Percentiles rank a stretch among this genome's conserved stretches.
Evolutionary conservation across 805 yeast genomes (phyloP).

Genomic region (Starmerella bombicola): DNA sequence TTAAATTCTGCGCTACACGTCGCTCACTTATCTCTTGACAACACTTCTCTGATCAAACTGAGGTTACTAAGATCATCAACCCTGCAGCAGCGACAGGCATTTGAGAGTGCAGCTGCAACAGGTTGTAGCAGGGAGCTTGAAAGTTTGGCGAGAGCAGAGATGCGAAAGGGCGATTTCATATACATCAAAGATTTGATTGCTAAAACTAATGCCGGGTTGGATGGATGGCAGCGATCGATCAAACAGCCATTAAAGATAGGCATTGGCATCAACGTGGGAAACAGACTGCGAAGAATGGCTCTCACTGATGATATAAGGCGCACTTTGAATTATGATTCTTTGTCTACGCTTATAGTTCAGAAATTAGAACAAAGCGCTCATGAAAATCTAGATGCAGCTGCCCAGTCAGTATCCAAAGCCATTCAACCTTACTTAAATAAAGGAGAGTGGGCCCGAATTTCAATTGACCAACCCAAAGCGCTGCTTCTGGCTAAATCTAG

Average conservation of each 20-base stretch:
- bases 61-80: too few species aligned
- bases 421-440: constrained; percentile 36
- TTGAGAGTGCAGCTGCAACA: too few species aligned
- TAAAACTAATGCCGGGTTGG: constrained; percentile 55
- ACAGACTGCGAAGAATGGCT: constrained; percentile 49
- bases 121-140: too few species aligned
- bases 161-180: constrained; percentile 30
- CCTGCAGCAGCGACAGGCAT: too few species aligned
- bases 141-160: too few species aligned
- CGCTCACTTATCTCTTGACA: not conserved
- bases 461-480: constrained; percentile 39
- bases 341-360: constrained; percentile 51
- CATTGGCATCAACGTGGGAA: constrained; percentile 50
- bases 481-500: constrained; percentile 46
- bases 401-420: constrained; percentile 36
- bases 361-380: constrained; percentile 35
- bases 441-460: constrained; percentile 35
- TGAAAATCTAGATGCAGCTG: constrained; percentile 33
- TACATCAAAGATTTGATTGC: constrained; percentile 46
- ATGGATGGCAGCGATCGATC: constrained; percentile 56
- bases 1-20: not conserved
- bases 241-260: constrained; percentile 56
- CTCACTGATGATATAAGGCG: constrained; percentile 64
- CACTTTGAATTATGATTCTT: constrained; percentile 79
- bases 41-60: too few species aligned